Evolutionary conservation across 78 protist genomes (phyloP).

Genomic region (Neovahlkampfia damariscottae): DNA sequence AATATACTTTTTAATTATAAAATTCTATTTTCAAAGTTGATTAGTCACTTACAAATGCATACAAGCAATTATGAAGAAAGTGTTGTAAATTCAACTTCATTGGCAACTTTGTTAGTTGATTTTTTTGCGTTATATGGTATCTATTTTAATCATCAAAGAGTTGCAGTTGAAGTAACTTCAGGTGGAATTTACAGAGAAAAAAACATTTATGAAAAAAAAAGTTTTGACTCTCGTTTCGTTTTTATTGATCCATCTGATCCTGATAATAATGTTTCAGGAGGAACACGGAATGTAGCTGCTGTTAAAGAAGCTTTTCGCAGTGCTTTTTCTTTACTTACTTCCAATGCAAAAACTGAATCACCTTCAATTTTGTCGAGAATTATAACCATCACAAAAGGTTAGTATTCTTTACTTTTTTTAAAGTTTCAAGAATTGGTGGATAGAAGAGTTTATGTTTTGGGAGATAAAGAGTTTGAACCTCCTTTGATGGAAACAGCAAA

Average conservation of each 20-base stretch:
- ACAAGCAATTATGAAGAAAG: neutral
- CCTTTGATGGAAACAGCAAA: too few species aligned
- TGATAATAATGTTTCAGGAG: neutral
- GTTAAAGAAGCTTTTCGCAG: neutral
- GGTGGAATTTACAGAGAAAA: neutral
- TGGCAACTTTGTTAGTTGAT: constrained; percentile 18
- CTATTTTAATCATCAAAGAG: neutral
- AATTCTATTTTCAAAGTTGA: too few species aligned
- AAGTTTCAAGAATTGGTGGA: too few species aligned
- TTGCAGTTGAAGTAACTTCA: neutral
- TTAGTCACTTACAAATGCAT: neutral
- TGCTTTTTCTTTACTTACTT: neutral
- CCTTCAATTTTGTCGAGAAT: too few species aligned
- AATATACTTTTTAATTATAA: constrained; percentile 33
- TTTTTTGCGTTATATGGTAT: constrained; percentile 19
- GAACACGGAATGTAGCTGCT: neutral
- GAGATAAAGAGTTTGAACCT: too few species aligned
- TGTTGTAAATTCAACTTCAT: neutral
- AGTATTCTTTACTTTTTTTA: too few species aligned
- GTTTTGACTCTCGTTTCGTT: too few species aligned
- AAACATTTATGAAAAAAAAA: too few species aligned
- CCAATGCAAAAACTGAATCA: too few species aligned
- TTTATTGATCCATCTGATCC: neutral
- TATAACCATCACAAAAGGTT: too few species aligned
- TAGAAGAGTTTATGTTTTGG: too few species aligned